These are phyloP conservation scores for Vigna unguiculata DNA, from an alignment of 306 rosid genomes.

Conservation along the genomic window DNA sequence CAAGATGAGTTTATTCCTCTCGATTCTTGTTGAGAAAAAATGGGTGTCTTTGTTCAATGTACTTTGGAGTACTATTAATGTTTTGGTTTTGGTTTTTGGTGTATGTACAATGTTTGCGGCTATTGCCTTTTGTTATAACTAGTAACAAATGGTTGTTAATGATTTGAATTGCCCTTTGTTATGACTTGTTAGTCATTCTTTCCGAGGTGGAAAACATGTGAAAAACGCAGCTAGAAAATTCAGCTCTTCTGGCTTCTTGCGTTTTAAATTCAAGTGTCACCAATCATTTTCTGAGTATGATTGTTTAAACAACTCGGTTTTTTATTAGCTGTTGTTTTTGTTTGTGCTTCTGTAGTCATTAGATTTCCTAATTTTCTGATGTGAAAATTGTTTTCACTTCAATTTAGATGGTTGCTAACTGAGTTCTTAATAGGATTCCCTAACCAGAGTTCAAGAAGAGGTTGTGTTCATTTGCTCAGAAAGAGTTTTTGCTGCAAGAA, in stretches of 20 bases:
- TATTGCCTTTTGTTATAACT: neutral
- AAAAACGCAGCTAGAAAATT: conserved; percentile 26
- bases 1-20: conserved; percentile 12
- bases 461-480: neutral
- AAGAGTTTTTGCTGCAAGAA: conserved; percentile 30
- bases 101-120: conserved; percentile 31
- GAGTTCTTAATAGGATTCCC: conserved; percentile 44
- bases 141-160: conserved; percentile 13
- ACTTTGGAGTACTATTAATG: conserved; percentile 30
- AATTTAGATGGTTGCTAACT: conserved; percentile 27
- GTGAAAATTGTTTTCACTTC: conserved; percentile 9
- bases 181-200: conserved; percentile 32
- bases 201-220: conserved; percentile 39
- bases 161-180: conserved; percentile 35
- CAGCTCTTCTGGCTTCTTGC: conserved; percentile 5
- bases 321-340: conserved; percentile 23
- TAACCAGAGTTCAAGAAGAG: conserved; percentile 27
- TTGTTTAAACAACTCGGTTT: neutral
- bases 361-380: conserved; percentile 8
- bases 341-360: conserved; percentile 5
- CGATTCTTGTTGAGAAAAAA: conserved; percentile 32
- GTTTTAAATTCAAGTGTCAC: conserved; percentile 31
- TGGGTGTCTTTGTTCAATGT: conserved; percentile 53
- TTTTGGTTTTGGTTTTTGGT: conserved; percentile 40
- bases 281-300: conserved; percentile 20